Percentiles rank a stretch among this genome's conserved stretches.
Conservation (phyloP, 208 protist genomes). For the Acanthamoeba polyphaga region DNA sequence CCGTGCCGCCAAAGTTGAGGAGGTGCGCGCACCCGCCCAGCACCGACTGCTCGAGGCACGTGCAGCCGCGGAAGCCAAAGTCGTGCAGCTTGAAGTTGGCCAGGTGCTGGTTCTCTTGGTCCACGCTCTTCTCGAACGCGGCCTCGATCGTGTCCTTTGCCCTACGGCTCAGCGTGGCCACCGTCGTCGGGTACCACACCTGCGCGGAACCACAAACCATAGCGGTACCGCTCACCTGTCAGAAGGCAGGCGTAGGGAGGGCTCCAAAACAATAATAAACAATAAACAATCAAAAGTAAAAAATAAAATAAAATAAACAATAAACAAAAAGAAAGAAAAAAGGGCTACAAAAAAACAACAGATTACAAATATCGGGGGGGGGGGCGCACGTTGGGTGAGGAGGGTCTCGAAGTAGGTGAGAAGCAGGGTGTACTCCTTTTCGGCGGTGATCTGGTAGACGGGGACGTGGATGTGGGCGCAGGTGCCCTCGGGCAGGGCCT, state of each 20-base stretch:
- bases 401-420: slow-evolving; percentile 81
- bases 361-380: not conserved
- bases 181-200: slow-evolving; percentile 81
- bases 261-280: not conserved
- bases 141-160: slow-evolving; percentile 61
- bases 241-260: too few relatives aligned
- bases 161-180: slow-evolving; percentile 78
- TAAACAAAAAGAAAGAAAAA: not conserved
- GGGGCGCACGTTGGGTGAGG: slow-evolving; percentile 66
- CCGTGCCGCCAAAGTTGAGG: slow-evolving; percentile 80
- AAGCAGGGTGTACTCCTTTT: slow-evolving; percentile 79
- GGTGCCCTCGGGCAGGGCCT: slow-evolving; percentile 80
- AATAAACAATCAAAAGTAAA: not conserved
- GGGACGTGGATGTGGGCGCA: slow-evolving; percentile 80
- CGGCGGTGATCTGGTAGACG: slow-evolving; percentile 80
- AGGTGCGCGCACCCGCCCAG: slow-evolving; percentile 81
- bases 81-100: slow-evolving; percentile 78
- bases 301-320: not conserved
- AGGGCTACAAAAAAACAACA: not conserved
- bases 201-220: not conserved
- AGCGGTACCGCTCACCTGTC: too few relatives aligned
- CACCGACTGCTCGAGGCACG: slow-evolving; percentile 80
- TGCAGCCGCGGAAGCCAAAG: slow-evolving; percentile 83
- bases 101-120: slow-evolving; percentile 38
- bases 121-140: slow-evolving; percentile 78